Evolutionary conservation across 192 early-diverging fungal genomes (phyloP), one percentile per base, ranked within the genome.

Genomic region (Mortierella claussenii): DNA sequence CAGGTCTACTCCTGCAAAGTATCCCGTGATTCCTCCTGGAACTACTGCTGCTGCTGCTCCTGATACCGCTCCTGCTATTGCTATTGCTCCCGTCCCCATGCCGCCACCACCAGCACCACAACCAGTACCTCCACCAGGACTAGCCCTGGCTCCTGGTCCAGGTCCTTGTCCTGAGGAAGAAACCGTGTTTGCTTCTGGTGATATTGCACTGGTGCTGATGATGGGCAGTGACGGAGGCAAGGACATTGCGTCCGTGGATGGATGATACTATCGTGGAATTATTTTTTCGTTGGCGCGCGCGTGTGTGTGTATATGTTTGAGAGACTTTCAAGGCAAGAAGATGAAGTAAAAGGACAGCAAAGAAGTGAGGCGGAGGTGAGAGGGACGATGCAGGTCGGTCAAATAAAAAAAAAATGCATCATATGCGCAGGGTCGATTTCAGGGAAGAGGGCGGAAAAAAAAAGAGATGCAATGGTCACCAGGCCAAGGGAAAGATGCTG

Each of bases 101-200:
- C 8, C 37, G 13, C 37, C 37, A 40, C 7, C 13, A 40, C 37
- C 37, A 40, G 7, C 8, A 40, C 37, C 37, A 40, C 37, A 10
- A 40, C 37, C 37, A 40, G n/a, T n/a, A n/a, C n/a, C n/a, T n/a
- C n/a, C n/a, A n/a, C 37, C 13, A 40, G 7, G 7, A 40, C 37
- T 40, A 11, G 13, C 30, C 3, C 28, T 20, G 30, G 56, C 18
- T 20, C 49, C 66, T 26, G 56, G 21, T 46, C 51, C 57, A 13
- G 57, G 57, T 23, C 57, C 67, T 26, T 69, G 56, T 40, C 57
- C 57, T 49, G 45, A 55, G 0, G 65, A 65, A 18, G 43, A 57
- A 15, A 58, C 31, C 32, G 26, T 30, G 32, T 48, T 70, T 42
- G 44, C 27, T 15, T 52, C 42, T 55, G 31, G 30, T 32, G 31